A percentile compares a stretch with the other conserved stretches of the same genome.
These are phyloP conservation scores for Cladophialophora carrionii DNA, from an alignment of 2,329 filamentous ascomycete genomes.

Conservation along the genomic window DNA sequence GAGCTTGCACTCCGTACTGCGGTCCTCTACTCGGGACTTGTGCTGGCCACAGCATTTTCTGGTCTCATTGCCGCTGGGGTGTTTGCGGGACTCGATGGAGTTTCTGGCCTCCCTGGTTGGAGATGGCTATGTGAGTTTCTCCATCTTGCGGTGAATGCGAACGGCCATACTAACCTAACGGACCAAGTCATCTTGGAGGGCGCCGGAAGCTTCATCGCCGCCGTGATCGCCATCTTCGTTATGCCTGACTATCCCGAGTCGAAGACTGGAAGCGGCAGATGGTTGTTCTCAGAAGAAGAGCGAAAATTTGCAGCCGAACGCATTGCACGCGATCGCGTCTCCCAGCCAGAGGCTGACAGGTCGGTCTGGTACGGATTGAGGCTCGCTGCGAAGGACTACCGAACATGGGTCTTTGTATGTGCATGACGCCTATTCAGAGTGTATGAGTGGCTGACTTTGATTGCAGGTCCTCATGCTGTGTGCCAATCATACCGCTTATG, in stretches of 20 bases:
- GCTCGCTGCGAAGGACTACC: conserved; percentile 52
- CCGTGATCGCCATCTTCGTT: conserved; percentile 47
- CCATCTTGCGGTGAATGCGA: too few species aligned
- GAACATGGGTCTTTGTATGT: conserved; percentile 45
- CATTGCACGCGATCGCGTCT: conserved; percentile 39
- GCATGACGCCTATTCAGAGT: neutral
- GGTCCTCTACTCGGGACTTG: conserved; percentile 62
- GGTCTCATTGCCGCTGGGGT: conserved; percentile 62
- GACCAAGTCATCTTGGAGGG: conserved; percentile 56
- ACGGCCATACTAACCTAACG: too few species aligned
- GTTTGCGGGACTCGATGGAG: conserved; percentile 61
- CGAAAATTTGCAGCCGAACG: conserved; percentile 50
- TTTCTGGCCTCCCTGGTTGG: conserved; percentile 60
- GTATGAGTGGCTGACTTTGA: neutral
- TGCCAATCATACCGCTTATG: conserved; percentile 16
- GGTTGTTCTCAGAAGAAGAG: conserved; percentile 34
- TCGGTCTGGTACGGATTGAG: conserved; percentile 56
- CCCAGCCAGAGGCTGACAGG: neutral
- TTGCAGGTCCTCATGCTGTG: conserved; percentile 41
- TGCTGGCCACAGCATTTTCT: conserved; percentile 63
- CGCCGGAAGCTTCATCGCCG: conserved; percentile 49
- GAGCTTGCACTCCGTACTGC: conserved; percentile 59
- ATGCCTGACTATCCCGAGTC: conserved; percentile 52
- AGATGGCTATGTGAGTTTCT: conserved; percentile 55
- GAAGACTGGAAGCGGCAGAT: conserved; percentile 31